Evolutionary conservation across 1,284 basidiomycete species (phyloP).

Genomic region (Xerocomus cyaneibrunnescens): DNA sequence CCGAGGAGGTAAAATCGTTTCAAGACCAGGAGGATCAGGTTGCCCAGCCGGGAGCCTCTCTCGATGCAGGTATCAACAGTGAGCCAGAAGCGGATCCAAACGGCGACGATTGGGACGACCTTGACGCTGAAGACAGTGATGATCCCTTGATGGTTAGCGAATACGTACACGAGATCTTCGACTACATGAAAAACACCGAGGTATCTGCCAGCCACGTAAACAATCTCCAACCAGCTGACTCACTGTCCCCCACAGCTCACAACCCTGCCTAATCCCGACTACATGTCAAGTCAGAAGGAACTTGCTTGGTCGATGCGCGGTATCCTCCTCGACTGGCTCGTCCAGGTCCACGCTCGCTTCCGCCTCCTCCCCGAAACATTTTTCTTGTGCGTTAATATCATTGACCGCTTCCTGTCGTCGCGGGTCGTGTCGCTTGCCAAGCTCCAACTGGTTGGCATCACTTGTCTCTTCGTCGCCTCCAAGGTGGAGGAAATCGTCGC

Average conservation of each 20-base stretch:
- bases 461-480: conserved; percentile 90
- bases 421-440: conserved; percentile 91
- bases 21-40: conserved; percentile 30
- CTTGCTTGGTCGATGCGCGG: conserved; percentile 94
- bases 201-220: conserved; percentile 36
- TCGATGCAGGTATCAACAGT: conserved; percentile 40
- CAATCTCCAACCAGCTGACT: conserved; percentile 1
- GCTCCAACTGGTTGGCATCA: conserved; percentile 93
- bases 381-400: conserved; percentile 92
- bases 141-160: conserved; percentile 98
- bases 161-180: conserved; percentile 93
- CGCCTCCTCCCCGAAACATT: conserved; percentile 94
- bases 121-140: conserved; percentile 91
- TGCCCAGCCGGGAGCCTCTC: conserved; percentile 36
- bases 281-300: conserved; percentile 90
- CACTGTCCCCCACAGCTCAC: conserved; percentile 50
- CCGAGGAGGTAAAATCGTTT: conserved; percentile 47
- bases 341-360: conserved; percentile 95
- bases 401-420: conserved; percentile 93
- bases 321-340: conserved; percentile 95
- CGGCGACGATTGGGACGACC: conserved; percentile 75
- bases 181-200: conserved; percentile 82
- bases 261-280: conserved; percentile 85
- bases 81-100: conserved; percentile 61
- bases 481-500: conserved; percentile 98